Evolutionary conservation across 805 yeast genomes (phyloP).

Genomic region (Wickerhamiella slavikovae): DNA sequence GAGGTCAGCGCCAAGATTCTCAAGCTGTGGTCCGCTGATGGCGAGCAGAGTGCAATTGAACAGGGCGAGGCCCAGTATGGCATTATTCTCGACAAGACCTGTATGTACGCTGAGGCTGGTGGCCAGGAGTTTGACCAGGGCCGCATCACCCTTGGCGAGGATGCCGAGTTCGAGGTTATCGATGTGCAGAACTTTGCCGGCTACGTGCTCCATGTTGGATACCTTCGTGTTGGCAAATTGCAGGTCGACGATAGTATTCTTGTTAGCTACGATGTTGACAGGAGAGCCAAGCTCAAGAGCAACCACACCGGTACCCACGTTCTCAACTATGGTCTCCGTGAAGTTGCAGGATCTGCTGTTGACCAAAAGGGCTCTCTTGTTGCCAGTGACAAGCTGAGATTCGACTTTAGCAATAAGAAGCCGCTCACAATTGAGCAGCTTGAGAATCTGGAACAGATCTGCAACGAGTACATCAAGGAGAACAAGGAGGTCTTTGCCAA

Average conservation of each 20-base stretch:
- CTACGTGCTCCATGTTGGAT: conserved; percentile 88
- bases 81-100: conserved; percentile 67
- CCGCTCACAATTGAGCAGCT: conserved; percentile 57
- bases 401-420: conserved; percentile 88
- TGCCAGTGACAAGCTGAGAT: conserved; percentile 84
- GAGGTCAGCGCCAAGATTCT: conserved; percentile 49
- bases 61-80: conserved; percentile 41
- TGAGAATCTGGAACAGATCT: conserved; percentile 51
- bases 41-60: conserved; percentile 22
- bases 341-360: conserved; percentile 66
- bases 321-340: conserved; percentile 71
- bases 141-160: conserved; percentile 71
- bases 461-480: conserved; percentile 48
- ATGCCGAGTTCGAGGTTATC: conserved; percentile 69
- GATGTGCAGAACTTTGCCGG: conserved; percentile 90
- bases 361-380: conserved; percentile 96
- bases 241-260: conserved; percentile 49
- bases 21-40: conserved; percentile 41
- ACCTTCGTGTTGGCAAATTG: conserved; percentile 53
- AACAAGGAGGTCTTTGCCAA: conserved; percentile 59
- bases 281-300: conserved; percentile 92
- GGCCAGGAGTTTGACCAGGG: conserved; percentile 98
- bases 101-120: conserved; percentile 97
- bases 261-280: conserved; percentile 75
- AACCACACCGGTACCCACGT: conserved; percentile 98